Base-by-base conservation (phyloP, 495 filamentous ascomycete genomes). In the Elaphomyces granulatus region DNA sequence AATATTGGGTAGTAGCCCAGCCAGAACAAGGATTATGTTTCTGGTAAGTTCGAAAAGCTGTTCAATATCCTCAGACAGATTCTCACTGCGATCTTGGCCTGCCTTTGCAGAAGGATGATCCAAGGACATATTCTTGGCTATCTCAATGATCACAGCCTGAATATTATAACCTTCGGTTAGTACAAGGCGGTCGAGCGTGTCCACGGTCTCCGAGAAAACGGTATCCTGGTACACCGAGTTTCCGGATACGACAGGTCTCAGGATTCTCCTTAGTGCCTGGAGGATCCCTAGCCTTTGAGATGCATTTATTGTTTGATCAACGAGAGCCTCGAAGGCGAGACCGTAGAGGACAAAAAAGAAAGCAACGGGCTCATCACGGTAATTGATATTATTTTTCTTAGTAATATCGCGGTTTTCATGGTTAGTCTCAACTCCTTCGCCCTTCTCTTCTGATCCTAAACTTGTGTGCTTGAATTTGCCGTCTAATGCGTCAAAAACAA, bases 311-410 rank as follows among this genome's bases (percentile, higher is more conserved):
- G 79, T 76, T 41, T 85, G 77, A 4, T 80, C 82, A 12, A 84
- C 87, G 32, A 99, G 71, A 18, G 92, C 87, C 58, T 99, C 90
- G 46, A 96, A 94, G 0, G 87, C 86, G 41, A 99, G 79, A 17
- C 90, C 90, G 50, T 95, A 99, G 1, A 99, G 70, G 8, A 99
- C 87, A 49, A 99, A 99, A 61, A 99, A 99, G 68, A 99, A 99
- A 1, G 90, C 90, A 12, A 95, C 86, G 0, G 90, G 90, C 53
- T 99, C 92, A 52, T 95, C 88, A 15, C 90, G 84, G 52, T 96
- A 96, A 52, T 95, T 94, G 58, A 99, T 96, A 47, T 85, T 81
- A 38, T 68, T 62, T 10, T 74, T 71, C 43, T 68, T 68, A 2
- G 60, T 48, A 20, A 63, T 54, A 15, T 63, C 45, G 16, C 41